A percentile compares a stretch with the other conserved stretches of the same genome.
Conservation (phyloP, 176 grass and related monocot species). For the Juncus effusus region DNA sequence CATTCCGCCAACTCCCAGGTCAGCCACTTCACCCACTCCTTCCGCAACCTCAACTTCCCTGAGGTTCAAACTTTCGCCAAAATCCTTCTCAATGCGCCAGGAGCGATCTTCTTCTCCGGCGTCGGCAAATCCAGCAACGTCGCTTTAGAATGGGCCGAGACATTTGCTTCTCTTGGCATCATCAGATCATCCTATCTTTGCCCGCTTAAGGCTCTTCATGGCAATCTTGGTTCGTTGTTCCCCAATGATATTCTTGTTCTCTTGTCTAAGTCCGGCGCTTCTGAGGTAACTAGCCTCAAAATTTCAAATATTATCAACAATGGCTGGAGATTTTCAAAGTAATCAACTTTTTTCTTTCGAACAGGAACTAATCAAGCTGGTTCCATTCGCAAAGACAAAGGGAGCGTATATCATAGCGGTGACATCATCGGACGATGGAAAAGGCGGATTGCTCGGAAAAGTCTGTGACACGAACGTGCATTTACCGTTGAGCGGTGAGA, state of each 20-base stretch:
- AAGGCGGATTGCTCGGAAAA: slow-evolving; percentile 49
- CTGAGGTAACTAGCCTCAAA: slow-evolving; percentile 27
- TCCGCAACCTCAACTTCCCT: slow-evolving; percentile 62
- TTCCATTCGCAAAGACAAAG: slow-evolving; percentile 76
- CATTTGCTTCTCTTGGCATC: slow-evolving; percentile 75
- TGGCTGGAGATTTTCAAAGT: too few relatives aligned
- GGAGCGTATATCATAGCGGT: slow-evolving; percentile 66
- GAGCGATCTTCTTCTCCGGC: slow-evolving; percentile 88
- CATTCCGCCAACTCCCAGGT: slow-evolving; percentile 59
- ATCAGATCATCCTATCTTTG: slow-evolving; percentile 61
- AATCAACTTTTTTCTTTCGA: too few relatives aligned
- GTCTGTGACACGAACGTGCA: slow-evolving; percentile 82
- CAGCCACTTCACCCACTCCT: slow-evolving; percentile 68
- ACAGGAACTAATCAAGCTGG: slow-evolving; percentile 67
- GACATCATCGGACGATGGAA: slow-evolving; percentile 51
- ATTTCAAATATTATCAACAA: too few relatives aligned
- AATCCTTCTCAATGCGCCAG: slow-evolving; percentile 55
- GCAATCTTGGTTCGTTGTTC: slow-evolving; percentile 78
- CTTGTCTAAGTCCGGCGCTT: slow-evolving; percentile 89
- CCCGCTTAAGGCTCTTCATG: slow-evolving; percentile 90
- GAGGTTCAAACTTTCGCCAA: slow-evolving; percentile 70
- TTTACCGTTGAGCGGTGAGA: slow-evolving; percentile 88
- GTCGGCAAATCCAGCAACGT: slow-evolving; percentile 91
- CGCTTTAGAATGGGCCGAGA: slow-evolving; percentile 74
- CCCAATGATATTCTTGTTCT: slow-evolving; percentile 68